Percentiles rank a stretch among this genome's conserved stretches.
Evolutionary conservation across 2,329 filamentous ascomycete genomes (phyloP).

Genomic region (Intubia oerlemansii): DNA sequence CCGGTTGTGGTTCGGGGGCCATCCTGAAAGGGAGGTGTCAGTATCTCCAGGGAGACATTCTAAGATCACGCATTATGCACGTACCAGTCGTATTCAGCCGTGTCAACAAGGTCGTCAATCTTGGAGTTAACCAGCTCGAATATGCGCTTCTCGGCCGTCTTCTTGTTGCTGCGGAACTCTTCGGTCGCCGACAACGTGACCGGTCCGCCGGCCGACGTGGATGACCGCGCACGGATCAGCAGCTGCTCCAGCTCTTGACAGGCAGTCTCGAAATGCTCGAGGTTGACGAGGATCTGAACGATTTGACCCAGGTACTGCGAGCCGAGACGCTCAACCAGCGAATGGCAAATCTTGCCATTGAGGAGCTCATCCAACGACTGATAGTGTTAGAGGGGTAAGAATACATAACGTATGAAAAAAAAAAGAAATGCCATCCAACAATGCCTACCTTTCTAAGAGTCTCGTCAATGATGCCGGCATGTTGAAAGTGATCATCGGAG

Average conservation of each 20-base stretch:
- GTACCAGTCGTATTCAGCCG: slow-evolving; percentile 96
- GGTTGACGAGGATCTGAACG: slow-evolving; percentile 91
- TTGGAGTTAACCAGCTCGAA: slow-evolving; percentile 98
- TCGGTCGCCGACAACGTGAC: slow-evolving; percentile 66
- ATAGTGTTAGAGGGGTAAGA: no score
- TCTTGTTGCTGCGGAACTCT: slow-evolving; percentile 75
- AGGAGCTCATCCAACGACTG: slow-evolving; percentile 87
- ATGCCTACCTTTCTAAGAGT: slow-evolving; percentile 44
- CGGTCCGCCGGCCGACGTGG: slow-evolving; percentile 58
- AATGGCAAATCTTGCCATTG: slow-evolving; percentile 76
- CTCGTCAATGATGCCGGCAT: slow-evolving; percentile 75
- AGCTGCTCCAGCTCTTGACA: slow-evolving; percentile 77
- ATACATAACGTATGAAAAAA: not conserved
- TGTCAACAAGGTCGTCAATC: slow-evolving; percentile 93
- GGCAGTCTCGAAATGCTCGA: slow-evolving; percentile 90
- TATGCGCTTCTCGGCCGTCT: slow-evolving; percentile 89
- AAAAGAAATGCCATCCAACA: slow-evolving; percentile 41
- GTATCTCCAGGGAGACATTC: slow-evolving; percentile 6
- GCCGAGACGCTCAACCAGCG: slow-evolving; percentile 66
- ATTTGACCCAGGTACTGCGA: slow-evolving; percentile 95
- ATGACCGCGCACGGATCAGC: slow-evolving; percentile 66
- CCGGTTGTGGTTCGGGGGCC: slow-evolving; percentile 34
- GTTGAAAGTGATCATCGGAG: slow-evolving; percentile 85
- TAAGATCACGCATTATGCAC: no score
- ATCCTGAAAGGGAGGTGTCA: slow-evolving; percentile 13